A percentile compares a stretch with the other conserved stretches of the same genome.
Conservation (phyloP, 371 early-diverging fungal genomes). For the Nematocida sp. region DNA sequence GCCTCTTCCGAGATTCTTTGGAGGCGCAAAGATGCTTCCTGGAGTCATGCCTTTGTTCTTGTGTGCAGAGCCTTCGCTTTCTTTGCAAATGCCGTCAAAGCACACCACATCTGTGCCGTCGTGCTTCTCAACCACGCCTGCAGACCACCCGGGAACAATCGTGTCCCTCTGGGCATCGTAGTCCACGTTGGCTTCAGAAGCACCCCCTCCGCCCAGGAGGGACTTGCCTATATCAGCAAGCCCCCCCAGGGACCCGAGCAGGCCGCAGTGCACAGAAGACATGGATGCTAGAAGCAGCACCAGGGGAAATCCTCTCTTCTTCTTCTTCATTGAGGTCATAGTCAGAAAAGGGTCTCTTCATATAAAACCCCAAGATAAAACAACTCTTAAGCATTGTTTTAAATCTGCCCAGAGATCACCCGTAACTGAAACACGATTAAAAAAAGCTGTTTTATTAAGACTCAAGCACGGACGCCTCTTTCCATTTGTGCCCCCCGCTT, state of each 20-base stretch:
- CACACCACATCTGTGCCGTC: background rate
- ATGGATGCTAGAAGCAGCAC: no score
- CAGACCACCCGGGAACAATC: slow-evolving; percentile 1
- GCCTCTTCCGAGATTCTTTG: background rate
- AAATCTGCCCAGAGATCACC: background rate
- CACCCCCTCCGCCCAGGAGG: no score
- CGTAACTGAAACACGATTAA: background rate
- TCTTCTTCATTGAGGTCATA: slow-evolving; percentile 15
- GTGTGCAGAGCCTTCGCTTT: background rate
- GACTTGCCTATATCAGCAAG: no score
- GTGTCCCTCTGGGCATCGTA: background rate
- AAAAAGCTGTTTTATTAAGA: slow-evolving; percentile 22
- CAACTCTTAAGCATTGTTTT: slow-evolving; percentile 20
- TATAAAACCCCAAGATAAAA: slow-evolving; percentile 45
- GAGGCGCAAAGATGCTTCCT: background rate
- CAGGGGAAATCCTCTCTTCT: slow-evolving; percentile 7
- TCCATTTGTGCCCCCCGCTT: slow-evolving; percentile 49
- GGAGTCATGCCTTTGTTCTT: background rate
- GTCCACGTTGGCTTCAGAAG: slow-evolving; percentile 1
- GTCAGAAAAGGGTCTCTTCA: background rate
- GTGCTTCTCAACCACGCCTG: background rate
- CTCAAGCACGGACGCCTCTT: slow-evolving; percentile 45
- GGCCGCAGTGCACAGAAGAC: background rate
- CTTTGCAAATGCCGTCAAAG: slow-evolving; percentile 19
- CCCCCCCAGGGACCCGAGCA: background rate